Evolutionary conservation across 108 stramenopile genomes (phyloP).

Genomic region (Cyclostephanos tholiformis): DNA sequence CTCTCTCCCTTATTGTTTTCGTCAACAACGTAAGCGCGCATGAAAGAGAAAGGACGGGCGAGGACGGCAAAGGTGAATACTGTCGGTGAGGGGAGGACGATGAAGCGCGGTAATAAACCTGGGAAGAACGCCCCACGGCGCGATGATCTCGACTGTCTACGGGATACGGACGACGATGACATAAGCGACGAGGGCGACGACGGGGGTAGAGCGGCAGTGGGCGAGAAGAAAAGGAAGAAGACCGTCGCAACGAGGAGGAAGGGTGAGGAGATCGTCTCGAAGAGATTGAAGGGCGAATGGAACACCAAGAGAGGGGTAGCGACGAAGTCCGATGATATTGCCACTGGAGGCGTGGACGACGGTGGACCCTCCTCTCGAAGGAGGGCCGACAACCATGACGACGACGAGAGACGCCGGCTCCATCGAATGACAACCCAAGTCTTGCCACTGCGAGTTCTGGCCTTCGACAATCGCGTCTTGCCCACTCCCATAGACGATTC

Average conservation of each 20-base stretch:
- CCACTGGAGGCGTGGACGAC: neutral
- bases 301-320: neutral
- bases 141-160: neutral
- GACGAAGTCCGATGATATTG: constrained; percentile 5
- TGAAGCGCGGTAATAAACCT: too few species aligned
- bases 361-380: neutral
- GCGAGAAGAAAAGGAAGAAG: neutral
- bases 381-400: neutral
- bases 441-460: constrained; percentile 29
- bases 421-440: constrained; percentile 1
- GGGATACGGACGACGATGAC: constrained; percentile 18
- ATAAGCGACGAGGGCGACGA: neutral
- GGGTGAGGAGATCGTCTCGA: neutral
- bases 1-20: too few species aligned
- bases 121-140: neutral
- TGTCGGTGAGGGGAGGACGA: neutral
- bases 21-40: too few species aligned
- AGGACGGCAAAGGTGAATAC: neutral
- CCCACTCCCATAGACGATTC: constrained; percentile 44
- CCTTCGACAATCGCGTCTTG: constrained; percentile 44
- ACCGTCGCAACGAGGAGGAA: neutral
- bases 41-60: too few species aligned
- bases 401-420: neutral
- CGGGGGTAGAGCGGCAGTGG: neutral
- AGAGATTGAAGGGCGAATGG: neutral